Base-by-base conservation (phyloP, 2,329 filamentous ascomycete species). In the Diaporthe capsici region DNA sequence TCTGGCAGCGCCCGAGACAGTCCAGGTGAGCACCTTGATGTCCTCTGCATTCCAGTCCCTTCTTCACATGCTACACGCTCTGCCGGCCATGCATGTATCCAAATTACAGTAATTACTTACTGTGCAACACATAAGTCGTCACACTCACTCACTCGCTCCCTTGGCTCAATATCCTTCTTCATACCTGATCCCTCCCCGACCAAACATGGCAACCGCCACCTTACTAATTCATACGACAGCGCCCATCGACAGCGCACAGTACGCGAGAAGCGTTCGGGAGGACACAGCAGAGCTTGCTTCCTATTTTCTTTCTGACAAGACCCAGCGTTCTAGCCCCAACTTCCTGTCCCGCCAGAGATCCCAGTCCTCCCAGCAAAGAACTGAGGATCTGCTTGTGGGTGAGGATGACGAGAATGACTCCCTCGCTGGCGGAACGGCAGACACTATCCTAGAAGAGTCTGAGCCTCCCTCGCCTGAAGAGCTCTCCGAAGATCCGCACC, bases 221-320 rank as follows among this genome's bases (percentile, higher is more conserved):
- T 28, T 42, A 49, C 63, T 42, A 75, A 79, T 80, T 77, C 78
- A 42, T 13, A 12, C 39, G 28, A 6, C 70, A 90, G 88, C 85
- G 53, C 88, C 89, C 25, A 82, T 90, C 84, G 94, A 96, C 81
- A 93, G 91, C 79, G 90, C 91, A 25, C 91, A 94, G 79, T 94
- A 94, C 83, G 94, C 94, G 47, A 91, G 92, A 76, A 94, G 92
- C 78, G 93, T 98, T 55, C 93, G 95, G 78, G 93, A 97, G 84
- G 93, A 97, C 82, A 97, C 95, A 3, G 94, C 95, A 71, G 95
- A 98, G 84, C 88, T 98, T 74, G 95, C 95, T 58, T 95, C 91
- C 25, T 95, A 96, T 82, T 92, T 95, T 68, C 89, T 98, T 39
- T 93, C 93, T 53, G 91, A 94, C 79, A 88, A 89, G 79, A 85